Conservation (phyloP, 2,329 filamentous ascomycete species). For the Aspergillus texensis region DNA sequence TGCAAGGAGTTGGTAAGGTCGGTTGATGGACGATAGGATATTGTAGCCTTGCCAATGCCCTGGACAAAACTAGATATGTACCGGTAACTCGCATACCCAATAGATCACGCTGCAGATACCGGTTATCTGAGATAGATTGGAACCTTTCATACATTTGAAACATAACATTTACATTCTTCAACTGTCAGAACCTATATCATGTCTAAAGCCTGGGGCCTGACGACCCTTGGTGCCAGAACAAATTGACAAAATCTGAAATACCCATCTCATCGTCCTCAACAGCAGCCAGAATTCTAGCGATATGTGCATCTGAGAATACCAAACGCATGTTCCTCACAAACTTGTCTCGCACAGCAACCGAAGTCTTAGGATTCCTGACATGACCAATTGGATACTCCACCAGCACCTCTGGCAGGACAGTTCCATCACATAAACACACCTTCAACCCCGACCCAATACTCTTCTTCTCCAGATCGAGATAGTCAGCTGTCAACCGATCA, state of each 20-base stretch:
- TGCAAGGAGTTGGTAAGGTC: constrained; percentile 61
- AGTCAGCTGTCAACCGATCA: constrained; percentile 32
- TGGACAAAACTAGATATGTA: background rate
- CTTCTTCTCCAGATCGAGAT: constrained; percentile 30
- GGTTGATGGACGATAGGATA: constrained; percentile 27
- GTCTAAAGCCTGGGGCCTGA: constrained; percentile 13
- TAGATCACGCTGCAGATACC: background rate
- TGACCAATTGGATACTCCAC: constrained; percentile 41
- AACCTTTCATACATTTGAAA: background rate
- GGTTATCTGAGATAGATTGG: background rate
- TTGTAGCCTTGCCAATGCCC: background rate
- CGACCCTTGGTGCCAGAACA: constrained; percentile 16
- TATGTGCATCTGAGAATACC: constrained; percentile 22
- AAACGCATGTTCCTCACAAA: constrained; percentile 22
- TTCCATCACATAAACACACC: constrained; percentile 28
- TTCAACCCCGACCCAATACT: constrained; percentile 31
- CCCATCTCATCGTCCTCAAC: constrained; percentile 14
- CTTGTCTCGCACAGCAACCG: constrained; percentile 17
- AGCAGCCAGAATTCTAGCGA: constrained; percentile 13
- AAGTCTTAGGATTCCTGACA: constrained; percentile 14
- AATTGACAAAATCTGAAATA: constrained; percentile 20
- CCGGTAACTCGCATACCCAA: background rate
- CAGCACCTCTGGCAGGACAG: constrained; percentile 30
- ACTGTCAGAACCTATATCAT: background rate
- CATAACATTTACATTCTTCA: background rate